A percentile compares a stretch with the other conserved stretches of the same genome.
These are phyloP conservation scores for Chaetomium cochliodes DNA, from an alignment of 495 filamentous ascomycete species.

Conservation along the genomic window DNA sequence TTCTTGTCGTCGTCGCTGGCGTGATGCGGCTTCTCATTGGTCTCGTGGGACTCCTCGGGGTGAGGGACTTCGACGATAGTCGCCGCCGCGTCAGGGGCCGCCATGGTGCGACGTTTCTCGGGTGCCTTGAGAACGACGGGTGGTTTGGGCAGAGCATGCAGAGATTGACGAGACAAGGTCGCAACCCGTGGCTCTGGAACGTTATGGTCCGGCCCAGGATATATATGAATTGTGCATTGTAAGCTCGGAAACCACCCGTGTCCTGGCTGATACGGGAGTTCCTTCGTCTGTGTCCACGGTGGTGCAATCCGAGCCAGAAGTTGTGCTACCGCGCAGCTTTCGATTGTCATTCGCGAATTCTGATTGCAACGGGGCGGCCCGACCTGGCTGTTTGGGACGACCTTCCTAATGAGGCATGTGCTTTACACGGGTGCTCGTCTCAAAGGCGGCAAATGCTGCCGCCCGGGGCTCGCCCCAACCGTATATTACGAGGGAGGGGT, in stretches of 20 bases:
- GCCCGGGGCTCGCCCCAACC: background rate
- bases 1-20: background rate
- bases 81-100: background rate
- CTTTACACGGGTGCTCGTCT: background rate
- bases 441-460: background rate
- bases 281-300: background rate
- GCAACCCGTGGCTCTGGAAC: background rate
- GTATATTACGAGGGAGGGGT: background rate
- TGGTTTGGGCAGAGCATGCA: background rate
- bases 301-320: constrained; percentile 5
- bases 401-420: constrained; percentile 13
- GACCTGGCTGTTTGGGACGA: background rate
- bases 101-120: background rate
- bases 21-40: background rate
- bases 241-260: no score
- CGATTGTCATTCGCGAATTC: background rate
- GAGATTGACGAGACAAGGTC: background rate
- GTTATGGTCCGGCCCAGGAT: background rate
- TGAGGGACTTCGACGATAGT: background rate
- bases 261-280: background rate
- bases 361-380: background rate
- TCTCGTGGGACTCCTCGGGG: background rate
- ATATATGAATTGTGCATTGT: constrained; percentile 8
- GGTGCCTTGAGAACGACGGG: background rate
- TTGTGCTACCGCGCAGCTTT: constrained; percentile 2